These are phyloP conservation scores for Tulasnella sp. DNA, from an alignment of 768 basidiomycete species.

Conservation along the genomic window DNA sequence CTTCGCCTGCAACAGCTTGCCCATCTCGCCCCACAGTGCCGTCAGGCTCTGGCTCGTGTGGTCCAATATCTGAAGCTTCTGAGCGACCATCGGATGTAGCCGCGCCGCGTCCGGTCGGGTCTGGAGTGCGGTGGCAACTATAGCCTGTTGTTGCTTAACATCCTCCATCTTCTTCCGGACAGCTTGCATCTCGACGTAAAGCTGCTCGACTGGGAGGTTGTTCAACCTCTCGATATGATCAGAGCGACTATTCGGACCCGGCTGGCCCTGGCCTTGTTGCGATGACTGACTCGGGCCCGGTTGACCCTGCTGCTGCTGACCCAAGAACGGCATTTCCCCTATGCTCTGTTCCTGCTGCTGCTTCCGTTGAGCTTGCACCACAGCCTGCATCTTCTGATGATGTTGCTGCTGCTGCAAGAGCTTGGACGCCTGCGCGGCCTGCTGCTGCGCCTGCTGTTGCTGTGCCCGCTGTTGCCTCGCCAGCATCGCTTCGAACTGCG, in stretches of 20 bases:
- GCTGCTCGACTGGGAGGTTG: not conserved
- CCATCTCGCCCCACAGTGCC: not conserved
- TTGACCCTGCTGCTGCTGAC: not conserved
- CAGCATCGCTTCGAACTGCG: not conserved
- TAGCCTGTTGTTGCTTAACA: not conserved
- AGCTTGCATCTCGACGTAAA: not conserved
- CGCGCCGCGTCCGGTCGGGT: not conserved
- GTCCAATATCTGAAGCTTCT: not conserved
- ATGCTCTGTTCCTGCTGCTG: not conserved
- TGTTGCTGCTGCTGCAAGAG: conserved; percentile 5
- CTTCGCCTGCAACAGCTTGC: not conserved
- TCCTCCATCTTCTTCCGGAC: not conserved
- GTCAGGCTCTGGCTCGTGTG: not conserved
- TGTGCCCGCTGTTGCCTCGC: conserved; percentile 2
- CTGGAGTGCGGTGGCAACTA: not conserved
- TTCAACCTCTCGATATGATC: not conserved
- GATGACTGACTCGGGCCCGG: not conserved
- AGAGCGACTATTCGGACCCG: not conserved
- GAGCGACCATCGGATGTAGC: too few relatives aligned
- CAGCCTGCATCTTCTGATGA: not conserved
- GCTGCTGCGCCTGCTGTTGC: conserved; percentile 2
- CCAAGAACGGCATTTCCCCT: not conserved
- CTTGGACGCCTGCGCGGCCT: not conserved
- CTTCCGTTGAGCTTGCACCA: not conserved
- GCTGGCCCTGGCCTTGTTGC: not conserved